phyloP scores from a whole-genome alignment of 768 basidiomycete species.

The Mycena latifolia region DNA sequence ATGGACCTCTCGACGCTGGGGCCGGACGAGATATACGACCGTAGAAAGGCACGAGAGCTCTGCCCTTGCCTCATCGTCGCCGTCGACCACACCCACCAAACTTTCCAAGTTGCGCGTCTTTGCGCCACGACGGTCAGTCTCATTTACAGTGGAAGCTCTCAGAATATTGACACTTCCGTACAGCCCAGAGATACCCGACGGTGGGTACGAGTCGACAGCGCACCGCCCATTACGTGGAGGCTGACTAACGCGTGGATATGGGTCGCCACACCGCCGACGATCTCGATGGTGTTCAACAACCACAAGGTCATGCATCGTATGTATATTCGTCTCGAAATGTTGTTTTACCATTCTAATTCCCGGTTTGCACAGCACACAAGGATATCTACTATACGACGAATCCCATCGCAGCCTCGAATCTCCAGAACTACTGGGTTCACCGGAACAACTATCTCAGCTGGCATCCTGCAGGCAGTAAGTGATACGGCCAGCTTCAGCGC shows the following conservation, averaged over 20 bases:
- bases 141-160: neutral
- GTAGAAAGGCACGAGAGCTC: conserved; percentile 17
- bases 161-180: neutral
- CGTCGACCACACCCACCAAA: conserved; percentile 1
- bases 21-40: conserved; percentile 11
- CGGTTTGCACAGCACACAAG: conserved; percentile 22
- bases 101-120: conserved; percentile 24
- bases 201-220: conserved; percentile 21
- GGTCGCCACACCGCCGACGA: conserved; percentile 25
- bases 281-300: conserved; percentile 26
- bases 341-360: no score
- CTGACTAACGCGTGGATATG: conserved; percentile 25
- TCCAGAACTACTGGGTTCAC: conserved; percentile 28
- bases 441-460: conserved; percentile 17
- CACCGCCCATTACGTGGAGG: conserved; percentile 14
- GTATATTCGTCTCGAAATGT: neutral
- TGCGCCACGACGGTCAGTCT: conserved; percentile 22
- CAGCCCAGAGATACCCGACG: conserved; percentile 26
- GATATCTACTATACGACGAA: conserved; percentile 5
- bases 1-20: conserved; percentile 22
- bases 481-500: neutral
- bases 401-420: conserved; percentile 13
- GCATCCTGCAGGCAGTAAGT: neutral
- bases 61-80: conserved; percentile 32
- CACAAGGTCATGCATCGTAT: conserved; percentile 27